Base-by-base conservation (phyloP, 2,329 filamentous ascomycete species). In the Microdochium nivale region DNA sequence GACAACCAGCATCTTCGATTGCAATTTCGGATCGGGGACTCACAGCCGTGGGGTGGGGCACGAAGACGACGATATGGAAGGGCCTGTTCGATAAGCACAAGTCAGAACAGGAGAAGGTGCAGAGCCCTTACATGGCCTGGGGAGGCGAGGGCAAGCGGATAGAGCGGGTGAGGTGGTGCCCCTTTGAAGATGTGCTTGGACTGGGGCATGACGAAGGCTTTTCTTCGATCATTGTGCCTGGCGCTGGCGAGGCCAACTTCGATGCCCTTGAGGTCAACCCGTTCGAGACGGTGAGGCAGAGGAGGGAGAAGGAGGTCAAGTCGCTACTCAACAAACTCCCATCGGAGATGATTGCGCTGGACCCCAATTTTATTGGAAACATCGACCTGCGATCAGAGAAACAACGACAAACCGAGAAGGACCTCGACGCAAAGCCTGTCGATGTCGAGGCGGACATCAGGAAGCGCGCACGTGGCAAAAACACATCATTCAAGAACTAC, bases 171-270 rank as follows among this genome's bases (percentile, higher is more conserved):
- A 79, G 80, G 54, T 99, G 92, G 88, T 99, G 94, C 65, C 94
- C 94, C 0, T 96, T 88, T 56, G 94, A 99, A 67, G 94, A 99
- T 73, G 75, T 96, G 1, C 80, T 99, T 1, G 94, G 92, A 14
- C 79, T 96, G 24, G 81, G 86, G 2, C 92, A 97, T 72, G 80
- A 88, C 63, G 75, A 84, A 54, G 94, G 94, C 14, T 97, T 97
- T 72, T 88, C 87, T 16, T 94, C 87, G 52, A 82, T 96, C 64
- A 82, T 99, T 59, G 83, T 97, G 2, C 94, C 94, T 8, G 94
- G 94, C 48, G 88, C 92, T n/a, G 94, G 94, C 55, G 94, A 99
- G 69, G 84, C 94, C 65, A 97, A 97, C 78, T 96, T 88, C 66
- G 94, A 99, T 67, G 88, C 90, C 2, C 76, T 96, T 51, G 94